Percentiles rank a stretch among this genome's conserved stretches.
Conservation (phyloP, 2,329 filamentous ascomycete genomes). For the Neonectria ditissima region DNA sequence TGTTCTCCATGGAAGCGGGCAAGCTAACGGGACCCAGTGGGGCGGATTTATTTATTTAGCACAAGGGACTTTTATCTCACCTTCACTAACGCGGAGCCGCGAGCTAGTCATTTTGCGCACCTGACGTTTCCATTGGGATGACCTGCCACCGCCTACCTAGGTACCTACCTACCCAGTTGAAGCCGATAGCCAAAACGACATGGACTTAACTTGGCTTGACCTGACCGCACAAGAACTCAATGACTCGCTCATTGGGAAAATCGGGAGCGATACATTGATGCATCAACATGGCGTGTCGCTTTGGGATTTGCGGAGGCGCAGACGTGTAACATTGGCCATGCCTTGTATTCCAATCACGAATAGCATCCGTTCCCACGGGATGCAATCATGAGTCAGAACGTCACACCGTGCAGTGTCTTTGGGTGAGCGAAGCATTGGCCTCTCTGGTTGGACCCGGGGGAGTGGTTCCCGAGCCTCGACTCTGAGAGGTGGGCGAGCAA, state of each 20-base stretch:
- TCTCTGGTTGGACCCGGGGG: conserved; percentile 6
- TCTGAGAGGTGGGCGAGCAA: conserved; percentile 1
- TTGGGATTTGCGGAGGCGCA: background rate
- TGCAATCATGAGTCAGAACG: conserved; percentile 10
- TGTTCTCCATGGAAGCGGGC: conserved; percentile 23
- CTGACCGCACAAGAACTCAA: background rate
- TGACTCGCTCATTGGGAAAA: background rate
- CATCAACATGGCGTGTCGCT: background rate
- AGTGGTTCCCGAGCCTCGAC: conserved; percentile 8
- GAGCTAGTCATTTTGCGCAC: background rate
- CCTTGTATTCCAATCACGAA: background rate
- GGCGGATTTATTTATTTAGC: conserved; percentile 3
- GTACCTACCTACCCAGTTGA: too few relatives aligned
- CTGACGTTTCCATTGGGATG: too few relatives aligned
- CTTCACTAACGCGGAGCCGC: conserved; percentile 21
- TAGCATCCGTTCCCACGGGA: background rate
- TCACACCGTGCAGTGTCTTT: conserved; percentile 11
- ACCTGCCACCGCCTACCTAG: background rate
- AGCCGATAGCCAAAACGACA: background rate
- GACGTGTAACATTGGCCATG: background rate
- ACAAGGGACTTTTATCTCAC: conserved; percentile 5
- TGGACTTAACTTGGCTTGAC: background rate
- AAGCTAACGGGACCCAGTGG: conserved; percentile 1
- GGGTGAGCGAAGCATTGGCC: conserved; percentile 8
- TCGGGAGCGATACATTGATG: background rate